phyloP scores from a whole-genome alignment of 495 filamentous ascomycete species.

The Penicillium parvum region DNA sequence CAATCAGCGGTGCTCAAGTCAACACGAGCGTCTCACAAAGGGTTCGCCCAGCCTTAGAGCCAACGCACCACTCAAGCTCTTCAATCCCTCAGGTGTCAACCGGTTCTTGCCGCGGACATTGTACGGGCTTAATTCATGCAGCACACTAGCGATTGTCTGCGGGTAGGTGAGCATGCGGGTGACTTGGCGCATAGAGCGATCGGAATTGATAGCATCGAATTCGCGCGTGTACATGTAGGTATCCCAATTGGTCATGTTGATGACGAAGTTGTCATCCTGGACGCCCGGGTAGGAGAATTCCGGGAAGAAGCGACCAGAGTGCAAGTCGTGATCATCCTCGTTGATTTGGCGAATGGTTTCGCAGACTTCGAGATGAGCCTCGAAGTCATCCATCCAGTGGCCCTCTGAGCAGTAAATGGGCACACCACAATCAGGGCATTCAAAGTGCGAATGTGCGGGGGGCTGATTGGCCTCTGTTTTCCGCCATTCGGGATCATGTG shows the following conservation, averaged over 20 bases:
- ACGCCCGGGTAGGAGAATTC: slow-evolving; percentile 87
- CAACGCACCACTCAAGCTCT: slow-evolving; percentile 80
- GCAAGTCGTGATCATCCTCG: slow-evolving; percentile 95
- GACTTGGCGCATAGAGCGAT: slow-evolving; percentile 81
- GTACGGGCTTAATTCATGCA: slow-evolving; percentile 94
- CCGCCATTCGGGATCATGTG: slow-evolving; percentile 57
- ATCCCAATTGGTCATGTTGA: slow-evolving; percentile 99
- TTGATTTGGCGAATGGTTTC: slow-evolving; percentile 89
- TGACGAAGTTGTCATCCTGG: slow-evolving; percentile 84
- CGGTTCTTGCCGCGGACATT: slow-evolving; percentile 64
- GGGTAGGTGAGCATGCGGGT: slow-evolving; percentile 93
- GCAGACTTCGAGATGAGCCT: slow-evolving; percentile 85
- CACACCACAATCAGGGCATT: slow-evolving; percentile 95
- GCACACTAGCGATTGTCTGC: slow-evolving; percentile 79
- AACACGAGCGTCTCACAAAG: no score
- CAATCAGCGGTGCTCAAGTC: no score
- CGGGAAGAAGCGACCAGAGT: slow-evolving; percentile 83
- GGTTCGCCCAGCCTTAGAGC: neutral
- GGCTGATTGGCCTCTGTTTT: slow-evolving; percentile 49
- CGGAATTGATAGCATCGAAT: slow-evolving; percentile 83
- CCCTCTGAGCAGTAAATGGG: slow-evolving; percentile 89
- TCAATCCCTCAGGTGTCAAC: slow-evolving; percentile 81
- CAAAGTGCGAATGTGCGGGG: slow-evolving; percentile 79
- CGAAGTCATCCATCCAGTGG: slow-evolving; percentile 94
- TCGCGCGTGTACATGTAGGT: slow-evolving; percentile 87